Percentiles rank a stretch among this genome's conserved stretches.
Evolutionary conservation across 345 rosid genomes (phyloP).

Genomic region (Salix exigua): DNA sequence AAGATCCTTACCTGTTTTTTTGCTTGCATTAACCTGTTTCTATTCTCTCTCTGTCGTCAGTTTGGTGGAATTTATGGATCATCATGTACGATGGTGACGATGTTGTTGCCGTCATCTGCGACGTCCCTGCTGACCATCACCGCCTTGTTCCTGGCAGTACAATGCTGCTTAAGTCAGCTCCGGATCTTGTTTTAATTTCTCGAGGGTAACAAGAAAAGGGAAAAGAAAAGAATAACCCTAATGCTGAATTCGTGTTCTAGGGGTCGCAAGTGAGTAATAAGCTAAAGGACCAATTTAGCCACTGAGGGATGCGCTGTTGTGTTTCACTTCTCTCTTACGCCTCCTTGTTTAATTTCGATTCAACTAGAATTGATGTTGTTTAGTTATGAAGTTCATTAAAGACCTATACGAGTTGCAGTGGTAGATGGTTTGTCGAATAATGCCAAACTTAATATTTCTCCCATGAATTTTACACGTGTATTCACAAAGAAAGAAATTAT

Average conservation of each 20-base stretch:
- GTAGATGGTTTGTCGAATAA: neutral
- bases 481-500: no score
- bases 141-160: neutral
- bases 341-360: neutral
- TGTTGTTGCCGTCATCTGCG: slow-evolving; percentile 9
- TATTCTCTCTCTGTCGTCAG: neutral
- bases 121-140: slow-evolving; percentile 3
- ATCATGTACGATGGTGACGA: slow-evolving; percentile 18
- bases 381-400: neutral
- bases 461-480: no score
- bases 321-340: neutral
- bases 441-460: neutral
- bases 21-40: neutral
- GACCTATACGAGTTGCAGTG: neutral
- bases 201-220: neutral
- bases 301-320: neutral
- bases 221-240: neutral
- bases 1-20: slow-evolving; percentile 28
- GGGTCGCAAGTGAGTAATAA: neutral
- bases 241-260: neutral
- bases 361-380: neutral
- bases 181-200: neutral
- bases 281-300: neutral
- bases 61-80: slow-evolving; percentile 12
- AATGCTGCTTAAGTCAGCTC: neutral